Evolutionary conservation across 1,284 basidiomycete genomes (phyloP).

Genomic region (Cutaneotrichosporon arboriforme): DNA sequence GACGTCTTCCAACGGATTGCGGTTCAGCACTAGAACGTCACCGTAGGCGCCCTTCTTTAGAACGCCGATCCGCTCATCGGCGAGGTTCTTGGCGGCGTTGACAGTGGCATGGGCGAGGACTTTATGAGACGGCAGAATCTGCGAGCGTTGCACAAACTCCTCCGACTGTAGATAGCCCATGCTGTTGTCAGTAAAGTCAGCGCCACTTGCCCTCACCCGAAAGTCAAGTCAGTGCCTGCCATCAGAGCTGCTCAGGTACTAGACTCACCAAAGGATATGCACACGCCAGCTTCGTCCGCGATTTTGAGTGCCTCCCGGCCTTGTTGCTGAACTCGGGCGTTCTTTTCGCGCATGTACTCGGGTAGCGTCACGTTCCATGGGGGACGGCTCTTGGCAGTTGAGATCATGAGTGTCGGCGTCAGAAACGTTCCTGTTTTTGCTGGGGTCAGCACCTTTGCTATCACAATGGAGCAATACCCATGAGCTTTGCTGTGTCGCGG

Average conservation of each 20-base stretch:
- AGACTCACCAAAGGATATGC: conserved; percentile 25
- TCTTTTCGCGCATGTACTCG: conserved; percentile 18
- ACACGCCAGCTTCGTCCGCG: conserved; percentile 31
- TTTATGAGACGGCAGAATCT: conserved; percentile 45
- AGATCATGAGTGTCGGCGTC: conserved; percentile 50
- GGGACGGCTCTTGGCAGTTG: conserved; percentile 15
- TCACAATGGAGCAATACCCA: not conserved
- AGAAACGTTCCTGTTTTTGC: conserved; percentile 48
- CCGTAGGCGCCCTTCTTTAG: conserved; percentile 48
- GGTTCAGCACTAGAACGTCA: conserved; percentile 50
- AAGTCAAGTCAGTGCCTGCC: conserved; percentile 4
- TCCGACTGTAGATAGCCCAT: conserved; percentile 24
- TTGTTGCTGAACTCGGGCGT: conserved; percentile 16
- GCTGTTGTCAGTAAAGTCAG: conserved; percentile 2
- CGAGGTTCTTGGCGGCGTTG: conserved; percentile 49
- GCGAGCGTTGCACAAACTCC: conserved; percentile 50
- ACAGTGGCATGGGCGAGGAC: conserved; percentile 52
- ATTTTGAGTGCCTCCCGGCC: conserved; percentile 19
- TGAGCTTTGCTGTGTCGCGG: conserved; percentile 20
- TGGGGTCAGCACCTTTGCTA: conserved; percentile 25
- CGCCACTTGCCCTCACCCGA: conserved; percentile 1
- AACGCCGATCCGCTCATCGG: conserved; percentile 46
- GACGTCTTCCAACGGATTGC: conserved; percentile 52
- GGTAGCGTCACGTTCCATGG: conserved; percentile 19
- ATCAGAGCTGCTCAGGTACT: not conserved